Evolutionary conservation across 1,284 basidiomycete species (phyloP), one percentile per base, ranked within the genome.

Genomic region (Ustilago hordei): DNA sequence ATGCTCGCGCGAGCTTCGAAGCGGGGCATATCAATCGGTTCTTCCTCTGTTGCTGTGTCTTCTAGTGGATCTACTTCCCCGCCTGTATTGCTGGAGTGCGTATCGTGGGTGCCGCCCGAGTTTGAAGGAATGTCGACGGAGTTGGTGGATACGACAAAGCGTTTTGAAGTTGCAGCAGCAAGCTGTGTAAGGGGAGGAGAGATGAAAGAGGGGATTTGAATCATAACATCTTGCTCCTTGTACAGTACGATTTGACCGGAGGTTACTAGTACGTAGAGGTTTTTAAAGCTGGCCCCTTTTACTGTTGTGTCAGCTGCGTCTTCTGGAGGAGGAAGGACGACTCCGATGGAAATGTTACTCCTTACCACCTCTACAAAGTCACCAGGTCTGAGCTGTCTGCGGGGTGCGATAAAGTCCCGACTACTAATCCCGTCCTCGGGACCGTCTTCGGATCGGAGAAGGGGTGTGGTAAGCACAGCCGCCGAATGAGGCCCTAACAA

Each of bases 301-400:
- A 2, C 36, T 15, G 34, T 54, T 39, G 41, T 13, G 28, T 23
- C 43, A 7, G 48, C 11, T 23, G 41, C 35, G 4, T 72, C 69
- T 0, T 58, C 35, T 1, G 76, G 67, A 5, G 61, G 41, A 2
- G 64, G 71, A 0, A 77, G 48, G 19, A 70, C 63, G 48, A 77
- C 60, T 2, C 68, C 70, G 17, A 69, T 35, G 0, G 50, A 55
- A 9, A 19, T 41, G 47, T 11, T 28, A 13, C 1, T 15, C n/a
- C 62, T 57, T 12, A 70, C 54, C 3, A 76, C 45, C 28, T 79
- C 79, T 38, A 75, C 71, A 55, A 81, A 81, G 48, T 79, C 77
- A 13, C 77, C 77, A 3, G 69, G 70, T 17, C 8, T 32, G 13
- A 78, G n/a, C 8, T 71, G 54, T 32, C 55, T 55, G 8, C 69